Conservation (phyloP, 1,284 basidiomycete species). For the Microbotryum scabiosae region DNA sequence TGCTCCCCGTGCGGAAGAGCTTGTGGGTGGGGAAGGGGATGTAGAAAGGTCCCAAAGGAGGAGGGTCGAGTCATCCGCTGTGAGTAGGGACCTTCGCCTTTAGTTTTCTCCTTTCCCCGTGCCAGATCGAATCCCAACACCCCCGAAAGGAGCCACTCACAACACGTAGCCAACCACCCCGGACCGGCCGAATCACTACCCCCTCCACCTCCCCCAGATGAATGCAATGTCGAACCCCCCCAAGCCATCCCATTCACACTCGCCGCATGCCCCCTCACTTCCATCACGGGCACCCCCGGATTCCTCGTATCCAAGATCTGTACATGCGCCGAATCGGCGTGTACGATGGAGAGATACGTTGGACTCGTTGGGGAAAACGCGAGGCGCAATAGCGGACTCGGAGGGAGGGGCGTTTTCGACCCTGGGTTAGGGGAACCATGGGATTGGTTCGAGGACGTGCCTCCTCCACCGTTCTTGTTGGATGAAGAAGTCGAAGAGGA, state of each 20-base stretch:
- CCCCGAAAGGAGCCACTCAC: slow-evolving; percentile 12
- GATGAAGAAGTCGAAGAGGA: slow-evolving; percentile 43
- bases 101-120: neutral
- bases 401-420: slow-evolving; percentile 35
- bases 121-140: too few species aligned
- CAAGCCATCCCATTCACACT: slow-evolving; percentile 77
- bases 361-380: slow-evolving; percentile 78
- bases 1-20: slow-evolving; percentile 44
- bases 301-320: slow-evolving; percentile 90
- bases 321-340: slow-evolving; percentile 75
- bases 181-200: slow-evolving; percentile 49
- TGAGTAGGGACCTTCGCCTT: neutral
- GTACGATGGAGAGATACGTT: slow-evolving; percentile 88
- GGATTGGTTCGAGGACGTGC: slow-evolving; percentile 1
- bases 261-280: slow-evolving; percentile 67
- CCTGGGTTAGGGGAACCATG: neutral
- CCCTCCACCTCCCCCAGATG: neutral
- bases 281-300: slow-evolving; percentile 85
- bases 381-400: slow-evolving; percentile 66
- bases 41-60: slow-evolving; percentile 70
- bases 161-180: slow-evolving; percentile 65
- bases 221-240: slow-evolving; percentile 49
- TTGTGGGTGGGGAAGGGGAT: slow-evolving; percentile 45
- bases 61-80: slow-evolving; percentile 84
- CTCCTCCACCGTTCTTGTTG: slow-evolving; percentile 3